phyloP scores from a whole-genome alignment of 2,329 filamentous ascomycete species.

The Colletotrichum costaricense region DNA sequence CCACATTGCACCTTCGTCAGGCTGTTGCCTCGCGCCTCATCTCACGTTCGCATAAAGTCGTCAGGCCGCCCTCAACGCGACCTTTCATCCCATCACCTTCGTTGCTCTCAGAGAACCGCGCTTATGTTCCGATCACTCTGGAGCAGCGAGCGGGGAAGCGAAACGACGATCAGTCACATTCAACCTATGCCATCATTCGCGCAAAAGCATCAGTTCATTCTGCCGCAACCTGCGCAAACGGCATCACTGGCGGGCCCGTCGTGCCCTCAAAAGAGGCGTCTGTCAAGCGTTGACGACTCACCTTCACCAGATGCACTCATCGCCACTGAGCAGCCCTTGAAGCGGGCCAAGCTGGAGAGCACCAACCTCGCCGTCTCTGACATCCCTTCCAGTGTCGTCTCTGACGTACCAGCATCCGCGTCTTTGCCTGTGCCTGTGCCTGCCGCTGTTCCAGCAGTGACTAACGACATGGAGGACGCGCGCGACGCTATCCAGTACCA shows the following conservation, averaged over 20 bases:
- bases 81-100: conserved; percentile 40
- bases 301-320: conserved; percentile 40
- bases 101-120: conserved; percentile 47
- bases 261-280: conserved; percentile 54
- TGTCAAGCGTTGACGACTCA: conserved; percentile 46
- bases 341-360: conserved; percentile 53
- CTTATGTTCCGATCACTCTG: conserved; percentile 71
- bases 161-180: conserved; percentile 58
- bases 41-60: conserved; percentile 22
- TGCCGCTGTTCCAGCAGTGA: conserved; percentile 30
- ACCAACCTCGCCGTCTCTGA: conserved; percentile 20
- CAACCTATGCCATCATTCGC: conserved; percentile 52
- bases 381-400: conserved; percentile 19
- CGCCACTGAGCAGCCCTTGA: conserved; percentile 41
- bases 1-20: conserved; percentile 12
- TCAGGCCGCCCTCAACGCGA: not conserved
- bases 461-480: conserved; percentile 61
- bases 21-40: conserved; percentile 30
- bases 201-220: conserved; percentile 47
- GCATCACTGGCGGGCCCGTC: conserved; percentile 38
- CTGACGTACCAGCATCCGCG: conserved; percentile 30
- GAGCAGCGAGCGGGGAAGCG: conserved; percentile 69
- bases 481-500: conserved; percentile 84
- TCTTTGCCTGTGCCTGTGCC: conserved; percentile 30
- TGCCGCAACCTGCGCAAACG: conserved; percentile 39